Conservation (phyloP, 257 asterid species). For the Solanum chiquidenum region DNA sequence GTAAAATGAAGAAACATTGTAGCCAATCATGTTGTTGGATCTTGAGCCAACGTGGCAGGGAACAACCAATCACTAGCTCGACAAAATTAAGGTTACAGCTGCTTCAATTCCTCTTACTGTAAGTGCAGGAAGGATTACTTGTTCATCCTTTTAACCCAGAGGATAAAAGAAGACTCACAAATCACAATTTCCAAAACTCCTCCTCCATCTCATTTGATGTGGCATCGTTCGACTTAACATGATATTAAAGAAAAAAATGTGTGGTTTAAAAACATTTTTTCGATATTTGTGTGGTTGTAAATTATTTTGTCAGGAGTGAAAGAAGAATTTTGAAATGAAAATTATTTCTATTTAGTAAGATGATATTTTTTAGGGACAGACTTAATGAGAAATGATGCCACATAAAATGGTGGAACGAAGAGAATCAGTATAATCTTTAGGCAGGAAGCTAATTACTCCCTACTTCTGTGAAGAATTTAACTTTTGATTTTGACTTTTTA, state of each 20-base stretch:
- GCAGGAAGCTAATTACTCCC: neutral
- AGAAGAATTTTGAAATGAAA: too few species aligned
- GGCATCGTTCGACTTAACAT: neutral
- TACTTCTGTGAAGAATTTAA: neutral
- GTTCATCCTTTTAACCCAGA: neutral
- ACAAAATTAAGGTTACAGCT: constrained; percentile 65
- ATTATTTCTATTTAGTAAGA: neutral
- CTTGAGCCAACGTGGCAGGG: constrained; percentile 60
- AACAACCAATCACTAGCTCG: constrained; percentile 68
- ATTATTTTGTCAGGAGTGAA: neutral
- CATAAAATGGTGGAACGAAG: too few species aligned
- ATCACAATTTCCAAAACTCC: neutral
- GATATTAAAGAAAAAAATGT: neutral
- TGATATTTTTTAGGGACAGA: neutral
- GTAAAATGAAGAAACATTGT: constrained; percentile 5
- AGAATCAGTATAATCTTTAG: too few species aligned
- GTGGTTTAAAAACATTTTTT: neutral
- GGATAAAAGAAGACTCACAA: neutral
- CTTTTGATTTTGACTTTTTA: neutral
- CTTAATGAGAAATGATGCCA: too few species aligned
- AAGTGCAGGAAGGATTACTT: neutral
- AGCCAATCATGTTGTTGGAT: constrained; percentile 78
- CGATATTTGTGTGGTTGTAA: too few species aligned
- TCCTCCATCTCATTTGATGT: neutral
- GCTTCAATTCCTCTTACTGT: constrained; percentile 12